Evolutionary conservation across 169 alveolate species (phyloP).

Genomic region (Plasmodium sp.): DNA sequence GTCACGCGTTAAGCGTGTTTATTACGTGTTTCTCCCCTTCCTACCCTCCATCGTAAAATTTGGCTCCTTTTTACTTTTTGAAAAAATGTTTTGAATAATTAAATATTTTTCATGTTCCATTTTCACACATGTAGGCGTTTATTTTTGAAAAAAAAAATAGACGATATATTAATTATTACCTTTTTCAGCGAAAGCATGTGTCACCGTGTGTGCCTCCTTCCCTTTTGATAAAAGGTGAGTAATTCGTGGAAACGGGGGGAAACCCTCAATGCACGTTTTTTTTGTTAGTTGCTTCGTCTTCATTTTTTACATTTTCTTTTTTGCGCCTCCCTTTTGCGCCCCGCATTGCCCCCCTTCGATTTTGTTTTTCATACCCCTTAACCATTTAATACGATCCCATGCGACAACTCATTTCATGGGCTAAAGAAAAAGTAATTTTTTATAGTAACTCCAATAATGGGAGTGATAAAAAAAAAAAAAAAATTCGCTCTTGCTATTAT

Average conservation of each 20-base stretch:
- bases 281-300: neutral
- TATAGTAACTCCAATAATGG: neutral
- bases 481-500: neutral
- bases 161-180: neutral
- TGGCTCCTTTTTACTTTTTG: neutral
- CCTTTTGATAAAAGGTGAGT: neutral
- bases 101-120: neutral
- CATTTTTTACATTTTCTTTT: neutral
- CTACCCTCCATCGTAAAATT: neutral
- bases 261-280: neutral
- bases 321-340: neutral
- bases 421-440: neutral
- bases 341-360: neutral
- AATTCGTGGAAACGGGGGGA: neutral
- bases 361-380: neutral
- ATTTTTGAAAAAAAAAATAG: neutral
- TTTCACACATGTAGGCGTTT: neutral
- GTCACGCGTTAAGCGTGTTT: neutral
- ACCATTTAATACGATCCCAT: neutral
- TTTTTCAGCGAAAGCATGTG: neutral
- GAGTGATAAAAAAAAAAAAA: neutral
- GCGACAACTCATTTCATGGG: neutral
- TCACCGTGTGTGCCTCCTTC: neutral
- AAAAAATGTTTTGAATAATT: neutral
- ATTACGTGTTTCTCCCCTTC: neutral